Evolutionary conservation across 116 monocot species (phyloP), one percentile per base, ranked within the genome.

Genomic region (Dioscorea cayenensis): DNA sequence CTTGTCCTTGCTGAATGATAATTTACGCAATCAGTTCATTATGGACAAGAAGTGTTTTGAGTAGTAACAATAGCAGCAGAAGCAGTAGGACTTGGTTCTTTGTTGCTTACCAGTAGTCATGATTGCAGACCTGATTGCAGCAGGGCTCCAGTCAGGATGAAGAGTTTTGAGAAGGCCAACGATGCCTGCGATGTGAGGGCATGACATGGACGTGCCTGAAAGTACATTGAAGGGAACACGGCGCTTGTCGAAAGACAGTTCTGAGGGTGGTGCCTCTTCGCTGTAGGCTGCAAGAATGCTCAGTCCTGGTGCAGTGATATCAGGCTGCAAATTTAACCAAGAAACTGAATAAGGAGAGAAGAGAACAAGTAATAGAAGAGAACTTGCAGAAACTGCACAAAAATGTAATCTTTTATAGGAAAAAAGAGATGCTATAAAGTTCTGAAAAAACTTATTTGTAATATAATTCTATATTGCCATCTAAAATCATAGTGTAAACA

Each of bases 201-300:
- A 90, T 7, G 94, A 84, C 94, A 94, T 94, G 23, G 94, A 94
- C 0, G 94, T 94, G 2, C 94, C 94, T 0, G 91, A 90, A 1
- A 37, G 17, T 0, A 76, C 71, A 49, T 86, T 90, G 80, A 73
- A 94, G 10, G n/a, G 43, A 36, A 80, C 82, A 25, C 87, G 94
- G 29, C 94, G 82, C 2, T 23, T 25, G 37, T 94, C 94, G 23
- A 51, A 73, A 0, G 27, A 11, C 0, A 71, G 64, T 14, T 51
- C 77, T 1, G 84, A 81, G 2, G 90, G 87, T 0, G 78, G 23
- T 0, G 4, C 3, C 0, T 81, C 81, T 36, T 12, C 60, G 1
- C 71, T 76, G 51, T 43, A 94, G 28, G 90, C 91, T 3, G 94
- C 90, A n/a, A 94, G 43, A 4, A 94, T 59, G 65, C 79, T 84